phyloP scores from a whole-genome alignment of 2,329 filamentous ascomycete species.

The Penicillium frequentans region DNA sequence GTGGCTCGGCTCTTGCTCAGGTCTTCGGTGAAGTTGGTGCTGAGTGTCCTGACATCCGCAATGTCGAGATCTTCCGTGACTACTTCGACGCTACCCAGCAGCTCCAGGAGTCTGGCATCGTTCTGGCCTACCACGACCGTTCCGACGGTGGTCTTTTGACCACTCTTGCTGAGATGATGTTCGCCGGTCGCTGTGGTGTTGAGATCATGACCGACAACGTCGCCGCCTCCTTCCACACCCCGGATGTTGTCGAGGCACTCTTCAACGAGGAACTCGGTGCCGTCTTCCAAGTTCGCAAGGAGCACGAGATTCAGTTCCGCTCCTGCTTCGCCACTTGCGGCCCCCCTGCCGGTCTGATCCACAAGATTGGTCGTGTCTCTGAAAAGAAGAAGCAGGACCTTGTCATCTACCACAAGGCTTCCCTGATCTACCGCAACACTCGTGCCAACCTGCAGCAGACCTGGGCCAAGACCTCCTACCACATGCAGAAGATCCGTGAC shows the following conservation, averaged over 20 bases:
- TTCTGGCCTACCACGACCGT: slow-evolving; percentile 91
- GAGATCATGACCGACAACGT: slow-evolving; percentile 78
- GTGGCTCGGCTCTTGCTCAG: slow-evolving; percentile 88
- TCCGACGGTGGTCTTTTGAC: slow-evolving; percentile 93
- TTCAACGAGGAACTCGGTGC: slow-evolving; percentile 97
- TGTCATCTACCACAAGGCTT: slow-evolving; percentile 69
- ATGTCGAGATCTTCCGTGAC: slow-evolving; percentile 77
- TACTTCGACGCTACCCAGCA: slow-evolving; percentile 84
- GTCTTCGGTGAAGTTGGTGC: slow-evolving; percentile 83
- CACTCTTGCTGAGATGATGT: slow-evolving; percentile 95
- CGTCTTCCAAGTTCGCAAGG: slow-evolving; percentile 89
- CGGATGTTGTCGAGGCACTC: slow-evolving; percentile 70
- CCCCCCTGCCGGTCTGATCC: slow-evolving; percentile 76
- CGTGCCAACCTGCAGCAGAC: slow-evolving; percentile 77
- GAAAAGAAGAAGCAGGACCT: slow-evolving; percentile 69
- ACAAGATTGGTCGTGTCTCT: slow-evolving; percentile 77
- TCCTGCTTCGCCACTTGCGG: slow-evolving; percentile 89
- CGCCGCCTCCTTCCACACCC: slow-evolving; percentile 59
- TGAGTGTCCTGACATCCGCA: slow-evolving; percentile 80
- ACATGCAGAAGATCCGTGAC: slow-evolving; percentile 88
- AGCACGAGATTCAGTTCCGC: slow-evolving; percentile 80
- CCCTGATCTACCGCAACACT: slow-evolving; percentile 66
- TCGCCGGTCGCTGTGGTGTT: slow-evolving; percentile 86
- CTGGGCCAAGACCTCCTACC: slow-evolving; percentile 85
- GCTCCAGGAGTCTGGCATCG: slow-evolving; percentile 66